Percentiles rank a stretch among this genome's conserved stretches.
Conservation (phyloP, 257 asterid species). For the Solanum sparsipilum region DNA sequence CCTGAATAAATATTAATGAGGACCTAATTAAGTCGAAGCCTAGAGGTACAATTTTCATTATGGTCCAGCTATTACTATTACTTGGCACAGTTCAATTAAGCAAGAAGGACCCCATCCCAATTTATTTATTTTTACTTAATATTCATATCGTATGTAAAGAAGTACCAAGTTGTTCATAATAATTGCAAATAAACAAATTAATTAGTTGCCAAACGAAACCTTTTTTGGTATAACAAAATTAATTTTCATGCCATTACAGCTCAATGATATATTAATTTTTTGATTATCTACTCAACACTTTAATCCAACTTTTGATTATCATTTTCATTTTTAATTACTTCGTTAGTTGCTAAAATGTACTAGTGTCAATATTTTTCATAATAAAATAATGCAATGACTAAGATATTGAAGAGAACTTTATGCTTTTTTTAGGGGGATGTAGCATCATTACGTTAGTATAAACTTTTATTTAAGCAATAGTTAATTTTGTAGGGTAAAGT, state of each 20-base stretch:
- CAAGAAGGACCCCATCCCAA: neutral
- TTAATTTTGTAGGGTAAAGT: slow-evolving; percentile 10
- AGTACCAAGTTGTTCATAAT: neutral
- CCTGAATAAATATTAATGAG: neutral
- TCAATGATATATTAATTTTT: neutral
- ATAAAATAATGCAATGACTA: neutral
- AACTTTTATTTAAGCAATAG: slow-evolving; percentile 1
- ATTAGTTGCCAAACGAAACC: neutral
- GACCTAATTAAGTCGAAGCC: neutral
- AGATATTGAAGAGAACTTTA: neutral
- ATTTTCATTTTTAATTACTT: neutral
- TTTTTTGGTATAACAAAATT: neutral
- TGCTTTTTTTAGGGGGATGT: neutral
- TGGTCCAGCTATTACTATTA: neutral
- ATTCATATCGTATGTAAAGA: neutral
- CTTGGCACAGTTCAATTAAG: neutral
- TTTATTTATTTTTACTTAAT: neutral
- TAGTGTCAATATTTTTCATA: neutral
- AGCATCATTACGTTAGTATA: neutral
- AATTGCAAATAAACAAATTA: neutral
- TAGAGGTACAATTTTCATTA: neutral
- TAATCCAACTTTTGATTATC: neutral
- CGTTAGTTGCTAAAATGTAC: neutral
- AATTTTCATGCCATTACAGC: neutral
- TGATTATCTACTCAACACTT: neutral